Conservation (phyloP, 1,139 yeast genomes). For the Suhomyces panamericanus region DNA sequence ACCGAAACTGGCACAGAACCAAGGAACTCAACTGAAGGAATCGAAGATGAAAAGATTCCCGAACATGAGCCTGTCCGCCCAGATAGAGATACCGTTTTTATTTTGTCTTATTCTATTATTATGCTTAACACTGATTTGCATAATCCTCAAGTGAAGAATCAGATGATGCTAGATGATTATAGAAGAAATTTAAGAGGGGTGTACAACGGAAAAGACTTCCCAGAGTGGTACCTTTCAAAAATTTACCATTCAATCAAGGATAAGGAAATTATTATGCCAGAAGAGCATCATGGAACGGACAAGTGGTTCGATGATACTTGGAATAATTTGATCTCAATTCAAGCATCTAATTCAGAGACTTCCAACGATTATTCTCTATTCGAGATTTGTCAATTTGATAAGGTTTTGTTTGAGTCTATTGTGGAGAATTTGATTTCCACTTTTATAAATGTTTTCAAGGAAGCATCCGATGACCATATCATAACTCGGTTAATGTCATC, state of each 20-base stretch:
- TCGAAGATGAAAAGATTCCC: background rate
- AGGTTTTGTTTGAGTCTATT: constrained; percentile 61
- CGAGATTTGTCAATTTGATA: constrained; percentile 57
- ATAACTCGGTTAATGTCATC: constrained; percentile 85
- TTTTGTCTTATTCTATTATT: constrained; percentile 72
- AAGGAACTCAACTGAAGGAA: background rate
- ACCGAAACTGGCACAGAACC: constrained; percentile 16
- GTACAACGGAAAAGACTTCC: constrained; percentile 75
- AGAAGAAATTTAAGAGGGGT: constrained; percentile 79
- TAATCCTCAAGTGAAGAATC: constrained; percentile 76
- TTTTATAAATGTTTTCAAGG: constrained; percentile 72
- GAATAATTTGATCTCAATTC: constrained; percentile 75
- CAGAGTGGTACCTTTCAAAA: constrained; percentile 78
- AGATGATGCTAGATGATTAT: constrained; percentile 86
- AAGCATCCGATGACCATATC: constrained; percentile 88
- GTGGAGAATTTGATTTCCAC: constrained; percentile 68
- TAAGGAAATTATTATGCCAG: constrained; percentile 95
- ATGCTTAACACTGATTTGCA: constrained; percentile 78
- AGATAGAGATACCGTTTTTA: constrained; percentile 70
- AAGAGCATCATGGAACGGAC: constrained; percentile 85
- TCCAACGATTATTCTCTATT: constrained; percentile 23
- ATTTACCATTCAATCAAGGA: constrained; percentile 80
- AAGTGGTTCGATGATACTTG: constrained; percentile 94
- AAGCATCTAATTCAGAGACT: constrained; percentile 19
- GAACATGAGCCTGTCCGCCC: constrained; percentile 53